Percentiles rank a stretch among this genome's conserved stretches.
phyloP scores from a whole-genome alignment of 257 asterid genomes.

The Handroanthus guayacan region DNA sequence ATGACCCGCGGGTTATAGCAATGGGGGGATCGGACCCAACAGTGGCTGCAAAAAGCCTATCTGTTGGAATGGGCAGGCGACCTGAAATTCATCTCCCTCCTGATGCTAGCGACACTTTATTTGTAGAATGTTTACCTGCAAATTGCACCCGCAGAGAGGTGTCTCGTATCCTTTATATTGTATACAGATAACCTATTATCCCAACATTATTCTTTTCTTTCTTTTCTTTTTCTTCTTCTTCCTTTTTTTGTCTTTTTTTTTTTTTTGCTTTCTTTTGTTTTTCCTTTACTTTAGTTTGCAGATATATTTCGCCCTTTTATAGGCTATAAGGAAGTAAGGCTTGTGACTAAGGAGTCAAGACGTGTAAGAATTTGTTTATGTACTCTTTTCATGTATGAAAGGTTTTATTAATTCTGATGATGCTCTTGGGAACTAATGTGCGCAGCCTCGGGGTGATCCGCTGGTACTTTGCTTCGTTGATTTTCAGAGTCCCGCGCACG shows the following conservation, averaged over 20 bases:
- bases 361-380: conserved; percentile 46
- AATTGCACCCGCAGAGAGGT: conserved; percentile 73
- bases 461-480: conserved; percentile 80
- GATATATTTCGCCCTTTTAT: conserved; percentile 82
- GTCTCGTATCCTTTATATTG: conserved; percentile 71
- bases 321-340: conserved; percentile 81
- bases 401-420: background rate
- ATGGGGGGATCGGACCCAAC: conserved; percentile 49
- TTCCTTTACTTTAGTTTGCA: conserved; percentile 56
- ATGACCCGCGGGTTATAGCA: conserved; percentile 54
- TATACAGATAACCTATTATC: background rate
- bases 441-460: conserved; percentile 75
- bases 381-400: background rate
- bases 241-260: too few relatives aligned
- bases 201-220: background rate
- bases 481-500: conserved; percentile 74
- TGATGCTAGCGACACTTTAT: conserved; percentile 69
- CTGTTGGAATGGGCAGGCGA: conserved; percentile 48
- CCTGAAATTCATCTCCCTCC: conserved; percentile 70
- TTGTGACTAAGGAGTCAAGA: conserved; percentile 77
- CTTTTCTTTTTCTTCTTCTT: too few relatives aligned
- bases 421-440: conserved; percentile 23
- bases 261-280: too few relatives aligned
- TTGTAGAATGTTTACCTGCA: conserved; percentile 51
- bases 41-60: conserved; percentile 46